These are phyloP conservation scores for Apiospora arundinis DNA, from an alignment of 2,329 filamentous ascomycete species.

Conservation along the genomic window DNA sequence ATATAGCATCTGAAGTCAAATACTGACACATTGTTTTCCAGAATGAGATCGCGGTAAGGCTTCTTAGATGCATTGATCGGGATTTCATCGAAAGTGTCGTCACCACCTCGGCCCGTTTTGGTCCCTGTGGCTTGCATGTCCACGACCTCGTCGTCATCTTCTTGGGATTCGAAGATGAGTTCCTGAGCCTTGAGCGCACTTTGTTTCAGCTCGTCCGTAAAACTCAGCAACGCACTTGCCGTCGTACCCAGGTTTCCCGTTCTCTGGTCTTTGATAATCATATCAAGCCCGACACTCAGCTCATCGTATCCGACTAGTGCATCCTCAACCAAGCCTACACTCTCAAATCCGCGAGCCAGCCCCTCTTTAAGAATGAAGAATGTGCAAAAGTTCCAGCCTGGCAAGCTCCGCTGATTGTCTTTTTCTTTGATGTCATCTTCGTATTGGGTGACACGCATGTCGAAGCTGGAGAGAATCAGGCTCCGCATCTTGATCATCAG, in stretches of 20 bases:
- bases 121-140: constrained; percentile 55
- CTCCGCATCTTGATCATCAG: constrained; percentile 86
- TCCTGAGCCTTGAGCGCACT: constrained; percentile 57
- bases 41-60: constrained; percentile 87
- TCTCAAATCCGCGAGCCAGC: constrained; percentile 91
- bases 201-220: constrained; percentile 75
- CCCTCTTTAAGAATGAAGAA: constrained; percentile 99
- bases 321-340: constrained; percentile 93
- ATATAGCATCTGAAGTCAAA: constrained; percentile 97
- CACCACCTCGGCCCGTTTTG: constrained; percentile 32
- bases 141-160: constrained; percentile 49
- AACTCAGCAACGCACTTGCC: constrained; percentile 73
- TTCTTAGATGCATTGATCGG: constrained; percentile 72
- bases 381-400: constrained; percentile 99
- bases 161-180: constrained; percentile 43
- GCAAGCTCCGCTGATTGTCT: constrained; percentile 82
- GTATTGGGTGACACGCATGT: constrained; percentile 88
- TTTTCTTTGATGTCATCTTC: constrained; percentile 97
- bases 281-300: constrained; percentile 84
- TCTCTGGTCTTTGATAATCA: constrained; percentile 77
- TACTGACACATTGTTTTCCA: constrained; percentile 92
- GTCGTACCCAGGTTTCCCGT: constrained; percentile 65
- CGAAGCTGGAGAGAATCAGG: constrained; percentile 87
- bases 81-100: constrained; percentile 59
- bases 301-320: constrained; percentile 95